These are phyloP conservation scores for Pseudoneurospora amorphoporcata DNA, from an alignment of 495 filamentous ascomycete species.

Conservation along the genomic window DNA sequence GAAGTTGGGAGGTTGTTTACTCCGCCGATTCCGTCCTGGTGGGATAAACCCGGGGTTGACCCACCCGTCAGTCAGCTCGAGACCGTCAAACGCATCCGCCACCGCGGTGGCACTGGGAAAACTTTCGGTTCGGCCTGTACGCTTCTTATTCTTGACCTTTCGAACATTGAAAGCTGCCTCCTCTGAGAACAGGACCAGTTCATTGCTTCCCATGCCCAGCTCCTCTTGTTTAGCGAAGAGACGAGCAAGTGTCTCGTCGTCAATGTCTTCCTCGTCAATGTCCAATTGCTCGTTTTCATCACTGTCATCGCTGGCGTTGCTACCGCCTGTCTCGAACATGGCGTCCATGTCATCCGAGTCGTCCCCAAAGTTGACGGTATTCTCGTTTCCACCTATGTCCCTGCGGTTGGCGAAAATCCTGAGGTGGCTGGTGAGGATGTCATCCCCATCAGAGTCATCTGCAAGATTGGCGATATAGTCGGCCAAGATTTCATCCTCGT, in stretches of 20 bases:
- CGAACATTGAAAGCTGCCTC: not conserved
- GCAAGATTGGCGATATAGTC: constrained; percentile 75
- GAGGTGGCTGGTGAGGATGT: constrained; percentile 12
- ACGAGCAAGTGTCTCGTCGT: constrained; percentile 49
- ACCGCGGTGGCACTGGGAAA: constrained; percentile 50
- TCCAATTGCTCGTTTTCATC: constrained; percentile 24
- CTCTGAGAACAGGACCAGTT: constrained; percentile 46
- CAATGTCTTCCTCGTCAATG: constrained; percentile 20
- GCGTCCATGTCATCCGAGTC: constrained; percentile 13
- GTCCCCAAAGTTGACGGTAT: constrained; percentile 15
- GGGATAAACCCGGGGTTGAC: constrained; percentile 47
- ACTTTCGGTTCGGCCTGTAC: not conserved
- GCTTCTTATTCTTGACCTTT: not conserved
- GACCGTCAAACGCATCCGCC: constrained; percentile 64
- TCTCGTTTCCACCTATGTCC: constrained; percentile 38
- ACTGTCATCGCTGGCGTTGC: constrained; percentile 25
- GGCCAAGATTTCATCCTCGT: constrained; percentile 46
- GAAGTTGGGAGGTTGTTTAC: constrained; percentile 37
- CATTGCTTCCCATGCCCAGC: constrained; percentile 47
- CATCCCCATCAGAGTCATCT: constrained; percentile 23
- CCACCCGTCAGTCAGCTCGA: constrained; percentile 72
- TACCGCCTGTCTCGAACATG: constrained; percentile 7
- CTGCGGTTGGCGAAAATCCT: constrained; percentile 23
- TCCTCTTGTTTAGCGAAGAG: constrained; percentile 58
- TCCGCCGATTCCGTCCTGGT: constrained; percentile 46